These are phyloP conservation scores for Arthrobotrys megalospora DNA, from an alignment of 2,329 filamentous ascomycete genomes.

Conservation along the genomic window DNA sequence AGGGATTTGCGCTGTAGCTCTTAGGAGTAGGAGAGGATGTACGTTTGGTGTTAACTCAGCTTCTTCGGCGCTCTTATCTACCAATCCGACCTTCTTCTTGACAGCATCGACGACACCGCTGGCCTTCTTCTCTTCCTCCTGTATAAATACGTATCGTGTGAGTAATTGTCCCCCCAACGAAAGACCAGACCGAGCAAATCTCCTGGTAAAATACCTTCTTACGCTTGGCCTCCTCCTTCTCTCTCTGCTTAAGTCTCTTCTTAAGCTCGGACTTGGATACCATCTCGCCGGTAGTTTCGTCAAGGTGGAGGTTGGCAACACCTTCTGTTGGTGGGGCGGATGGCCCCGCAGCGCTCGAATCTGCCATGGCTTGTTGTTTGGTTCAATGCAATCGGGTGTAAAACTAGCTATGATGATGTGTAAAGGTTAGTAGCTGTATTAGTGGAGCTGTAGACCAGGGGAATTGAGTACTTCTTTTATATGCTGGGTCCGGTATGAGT, in stretches of 20 bases:
- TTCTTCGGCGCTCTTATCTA: constrained; percentile 75
- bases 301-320: constrained; percentile 80
- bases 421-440: background rate
- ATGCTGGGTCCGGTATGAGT: constrained; percentile 33
- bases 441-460: background rate
- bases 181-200: background rate
- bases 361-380: constrained; percentile 41
- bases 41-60: constrained; percentile 81
- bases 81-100: constrained; percentile 74
- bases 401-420: background rate
- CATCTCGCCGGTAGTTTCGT: constrained; percentile 92
- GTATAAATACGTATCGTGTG: background rate
- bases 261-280: constrained; percentile 90
- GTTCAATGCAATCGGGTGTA: background rate
- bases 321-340: constrained; percentile 61
- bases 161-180: constrained; percentile 1
- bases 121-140: constrained; percentile 56
- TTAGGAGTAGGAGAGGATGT: constrained; percentile 54
- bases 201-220: constrained; percentile 75
- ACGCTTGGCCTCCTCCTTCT: constrained; percentile 76
- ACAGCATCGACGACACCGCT: constrained; percentile 69
- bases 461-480: constrained; percentile 13
- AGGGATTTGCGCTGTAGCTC: background rate
- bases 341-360: constrained; percentile 67
- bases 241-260: constrained; percentile 92